Base-by-base conservation (phyloP, 306 rosid genomes). In the Quercus engelmannii region DNA sequence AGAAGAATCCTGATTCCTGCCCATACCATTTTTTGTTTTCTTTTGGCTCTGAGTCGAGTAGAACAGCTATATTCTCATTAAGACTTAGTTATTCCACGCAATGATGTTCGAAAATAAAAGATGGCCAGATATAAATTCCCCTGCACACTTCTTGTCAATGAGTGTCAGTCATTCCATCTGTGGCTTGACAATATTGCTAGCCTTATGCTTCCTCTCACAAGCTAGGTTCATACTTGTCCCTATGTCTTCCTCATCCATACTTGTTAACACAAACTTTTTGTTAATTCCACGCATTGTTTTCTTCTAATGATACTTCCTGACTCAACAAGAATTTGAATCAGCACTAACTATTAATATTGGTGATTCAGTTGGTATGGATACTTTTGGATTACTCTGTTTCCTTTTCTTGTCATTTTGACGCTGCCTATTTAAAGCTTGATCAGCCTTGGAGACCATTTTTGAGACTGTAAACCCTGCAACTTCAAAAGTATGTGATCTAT, bases 381-480 rank as follows among this genome's bases (percentile, higher is more conserved):
- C 85, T 82, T 85, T 79, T 23, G 71, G 79, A 43, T 65, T 81
- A 11, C 55, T 28, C 55, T 31, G 83, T 83, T 86, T 86, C 63
- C 74, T 61, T 77, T 80, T 89, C 83, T 84, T 87, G 19, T 70
- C 89, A 61, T 76, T 82, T 81, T 81, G 80, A 57, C 77, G 78
- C 26, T 2, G 73, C 74, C 86, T 94, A 10, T 85, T 91, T 21
- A 80, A 78, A 75, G 83, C 84, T 70, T 85, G 89, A 82, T 95
- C 98, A 46, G 97, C 93, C 18, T 86, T 88, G 43, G 97, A 89
- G 71, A 95, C 97, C 3, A 92, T 89, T 88, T 92, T 91, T 28
- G 99, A 95, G 59, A 89, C 89, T 0, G 96, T 92, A 79, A 95
- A 92, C 19, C 99, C 99, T 0, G 98, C 75, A 72, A 76, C 89